Evolutionary conservation across 2,329 filamentous ascomycete species (phyloP).

Genomic region (Hirsutella thompsonii): DNA sequence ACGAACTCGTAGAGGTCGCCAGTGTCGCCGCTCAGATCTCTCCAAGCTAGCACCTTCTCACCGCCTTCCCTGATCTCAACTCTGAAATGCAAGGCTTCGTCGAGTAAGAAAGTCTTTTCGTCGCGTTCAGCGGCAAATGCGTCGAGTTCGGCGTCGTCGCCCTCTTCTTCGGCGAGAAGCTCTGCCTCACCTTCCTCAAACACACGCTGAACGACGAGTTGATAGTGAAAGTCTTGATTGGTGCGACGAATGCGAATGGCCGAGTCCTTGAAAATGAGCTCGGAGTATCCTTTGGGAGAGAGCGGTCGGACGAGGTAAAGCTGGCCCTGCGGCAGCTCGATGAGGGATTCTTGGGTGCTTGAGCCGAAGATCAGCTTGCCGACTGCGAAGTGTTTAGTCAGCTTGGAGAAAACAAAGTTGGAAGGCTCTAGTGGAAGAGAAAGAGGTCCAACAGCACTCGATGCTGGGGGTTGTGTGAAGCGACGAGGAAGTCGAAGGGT

Average conservation of each 20-base stretch:
- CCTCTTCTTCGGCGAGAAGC: conserved; percentile 77
- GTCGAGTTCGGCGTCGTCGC: conserved; percentile 65
- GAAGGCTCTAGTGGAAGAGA: background rate
- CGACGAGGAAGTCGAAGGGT: background rate
- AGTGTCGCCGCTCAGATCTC: conserved; percentile 82
- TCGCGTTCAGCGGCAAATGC: conserved; percentile 71
- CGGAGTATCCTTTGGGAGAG: conserved; percentile 94
- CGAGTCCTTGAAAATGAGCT: conserved; percentile 97
- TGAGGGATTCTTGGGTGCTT: conserved; percentile 78
- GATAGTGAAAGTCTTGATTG: conserved; percentile 91
- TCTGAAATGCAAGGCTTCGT: conserved; percentile 79
- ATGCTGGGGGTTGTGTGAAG: too few species aligned
- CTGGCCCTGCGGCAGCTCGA: conserved; percentile 90
- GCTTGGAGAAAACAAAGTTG: background rate
- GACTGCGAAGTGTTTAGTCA: conserved; percentile 34
- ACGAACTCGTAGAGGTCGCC: conserved; percentile 98
- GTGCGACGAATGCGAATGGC: conserved; percentile 85
- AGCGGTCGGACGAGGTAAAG: conserved; percentile 92
- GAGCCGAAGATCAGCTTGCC: conserved; percentile 88
- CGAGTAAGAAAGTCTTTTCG: conserved; percentile 95
- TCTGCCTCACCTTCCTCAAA: conserved; percentile 98
- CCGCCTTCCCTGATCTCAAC: conserved; percentile 69
- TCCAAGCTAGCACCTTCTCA: conserved; percentile 85
- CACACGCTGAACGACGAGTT: conserved; percentile 88
- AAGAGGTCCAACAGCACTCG: background rate